Base-by-base conservation (phyloP, 2,329 filamentous ascomycete species). In the Penicillium hesseltinei region DNA sequence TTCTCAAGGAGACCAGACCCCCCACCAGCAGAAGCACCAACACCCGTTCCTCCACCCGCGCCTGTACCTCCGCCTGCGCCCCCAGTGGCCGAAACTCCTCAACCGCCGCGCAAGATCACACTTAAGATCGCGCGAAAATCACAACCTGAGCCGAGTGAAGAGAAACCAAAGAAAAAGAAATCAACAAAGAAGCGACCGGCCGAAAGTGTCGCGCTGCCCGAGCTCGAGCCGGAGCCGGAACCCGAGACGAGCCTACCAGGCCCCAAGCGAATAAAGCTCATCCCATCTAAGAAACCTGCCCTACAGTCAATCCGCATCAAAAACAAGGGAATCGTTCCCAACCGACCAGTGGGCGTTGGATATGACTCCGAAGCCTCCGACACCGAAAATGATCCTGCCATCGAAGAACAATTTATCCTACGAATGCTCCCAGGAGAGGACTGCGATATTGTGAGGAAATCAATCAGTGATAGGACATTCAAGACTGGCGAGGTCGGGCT, bases 331-430 rank as follows among this genome's bases (percentile, higher is more conserved):
- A 83, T 86, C 61, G 81, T 84, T 1, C 88, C 90, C 7, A 79
- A 83, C 33, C 84, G 90, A 62, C 86, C 87, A 5, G 84, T 85
- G 1, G 94, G 94, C 51, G 91, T 96, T 55, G 94, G 93, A 8
- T 99, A 97, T 75, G 94, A 99, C 72, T 97, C 92, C 3, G 94
- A 97, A 74, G 91, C 92, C 13, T 94, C 92, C 54, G 94, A 97
- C 70, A 86, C 88, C 15, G 94, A 99, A 73, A 76, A 80, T 10
- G 94, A 99, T 69, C 94, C 94, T 0, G 83, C 89, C 1, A 90
- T 96, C 59, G 93, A 97, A 74, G 89, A 93, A 69, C 88, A 95
- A 62, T 91, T 97, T 64, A 82, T 99, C 9, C 75, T 99, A 60
- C 90, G 94, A 58, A 96, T 97, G 89, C 74, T 87, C 54, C 90